phyloP scores from a whole-genome alignment of 2,329 filamentous ascomycete genomes.

The Gaeumannomyces sp. region DNA sequence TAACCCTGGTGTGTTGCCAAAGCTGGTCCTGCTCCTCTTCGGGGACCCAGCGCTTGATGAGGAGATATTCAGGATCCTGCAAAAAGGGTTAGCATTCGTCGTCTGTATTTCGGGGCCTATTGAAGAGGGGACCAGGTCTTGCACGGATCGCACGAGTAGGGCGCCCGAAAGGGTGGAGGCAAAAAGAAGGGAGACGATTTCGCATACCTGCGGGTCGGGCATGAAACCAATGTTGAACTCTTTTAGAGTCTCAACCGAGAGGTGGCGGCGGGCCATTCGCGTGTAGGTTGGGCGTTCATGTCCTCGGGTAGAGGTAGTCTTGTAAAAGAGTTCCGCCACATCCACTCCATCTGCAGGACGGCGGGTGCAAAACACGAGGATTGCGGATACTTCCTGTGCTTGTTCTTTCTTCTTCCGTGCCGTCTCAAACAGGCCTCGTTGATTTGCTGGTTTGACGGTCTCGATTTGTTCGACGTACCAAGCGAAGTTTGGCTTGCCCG shows the following conservation, averaged over 20 bases:
- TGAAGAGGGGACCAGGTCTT: background rate
- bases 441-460: background rate
- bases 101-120: background rate
- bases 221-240: slow-evolving; percentile 49
- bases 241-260: slow-evolving; percentile 56
- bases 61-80: slow-evolving; percentile 60
- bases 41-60: slow-evolving; percentile 55
- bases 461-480: background rate
- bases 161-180: background rate
- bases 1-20: slow-evolving; percentile 62
- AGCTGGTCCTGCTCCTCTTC: slow-evolving; percentile 66
- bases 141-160: too few relatives aligned
- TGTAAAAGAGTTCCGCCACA: background rate
- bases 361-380: background rate
- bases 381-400: background rate
- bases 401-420: background rate
- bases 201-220: background rate
- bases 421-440: background rate
- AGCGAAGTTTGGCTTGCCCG: background rate
- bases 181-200: background rate
- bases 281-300: slow-evolving; percentile 47
- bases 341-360: background rate
- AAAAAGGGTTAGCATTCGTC: background rate
- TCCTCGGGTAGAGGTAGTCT: background rate
- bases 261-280: slow-evolving; percentile 53